Evolutionary conservation across 2,329 filamentous ascomycete genomes (phyloP), one percentile per base, ranked within the genome.

Genomic region (Pestalotiopsis sp.): DNA sequence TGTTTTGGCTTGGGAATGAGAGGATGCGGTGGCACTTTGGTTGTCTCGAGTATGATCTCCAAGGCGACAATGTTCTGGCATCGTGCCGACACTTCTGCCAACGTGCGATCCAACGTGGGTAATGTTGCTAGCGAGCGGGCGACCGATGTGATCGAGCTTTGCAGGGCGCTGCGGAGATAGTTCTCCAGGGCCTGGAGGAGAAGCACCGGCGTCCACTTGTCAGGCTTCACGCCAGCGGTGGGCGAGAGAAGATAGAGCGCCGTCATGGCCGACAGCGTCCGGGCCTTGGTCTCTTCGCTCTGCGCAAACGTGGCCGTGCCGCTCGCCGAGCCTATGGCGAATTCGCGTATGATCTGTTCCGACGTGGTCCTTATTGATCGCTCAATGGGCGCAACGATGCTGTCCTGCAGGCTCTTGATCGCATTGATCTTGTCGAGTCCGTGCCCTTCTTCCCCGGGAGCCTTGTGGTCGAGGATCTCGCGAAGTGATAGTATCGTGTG

Each of bases 11-110:
- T 70, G 3, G 82, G 79, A 2, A 95, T 78, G 0, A 93, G 82
- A 0, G 93, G 91, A 75, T 97, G 94, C 0, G 79, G 58, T 0
- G 94, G 93, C 0, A 91, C 84, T 72, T 90, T 91, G 2, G 89
- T 91, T 3, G 85, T 84, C 64, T 90, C 89, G 6, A 98, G 88
- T 2, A 98, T 87, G 1, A 90, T 84, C 81, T 97, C 94, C 2
- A 98, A 84, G 0, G 94, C 94, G n/a, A 97, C 90, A 52, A 98
- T 89, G 76, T 97, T 97, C 78, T 97, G 95, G 77, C 95, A 98
- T 61, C 93, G 88, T 4, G 91, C 90, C 6, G 93, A 92, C 25
- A 97, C 90, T 75, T 98, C 96, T 17, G 89, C 84, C 1, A 98
- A 85, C 0, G 94, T 92, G 65, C 94, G 89, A 62, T 98, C 95